These are phyloP conservation scores for Umbelopsis ramanniana DNA, from an alignment of 192 early-diverging fungal genomes.

Conservation along the genomic window DNA sequence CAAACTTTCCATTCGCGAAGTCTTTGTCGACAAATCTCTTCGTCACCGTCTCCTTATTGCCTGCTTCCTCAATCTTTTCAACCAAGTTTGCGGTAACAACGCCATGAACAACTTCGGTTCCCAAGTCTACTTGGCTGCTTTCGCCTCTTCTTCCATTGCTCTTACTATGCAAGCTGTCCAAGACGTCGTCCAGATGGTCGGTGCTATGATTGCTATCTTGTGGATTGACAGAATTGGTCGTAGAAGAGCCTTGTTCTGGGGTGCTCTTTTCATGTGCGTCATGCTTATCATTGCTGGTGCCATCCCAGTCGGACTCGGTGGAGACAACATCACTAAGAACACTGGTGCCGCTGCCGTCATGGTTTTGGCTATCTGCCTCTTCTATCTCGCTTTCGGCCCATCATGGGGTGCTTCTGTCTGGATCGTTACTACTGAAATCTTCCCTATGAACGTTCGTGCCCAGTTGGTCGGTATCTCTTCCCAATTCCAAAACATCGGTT, in stretches of 20 bases:
- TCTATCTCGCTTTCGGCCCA: conserved; percentile 66
- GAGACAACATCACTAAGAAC: conserved; percentile 18
- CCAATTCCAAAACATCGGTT: conserved; percentile 75
- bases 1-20: conserved; percentile 40
- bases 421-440: conserved; percentile 78
- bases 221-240: conserved; percentile 80
- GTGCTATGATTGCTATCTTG: conserved; percentile 79
- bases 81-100: conserved; percentile 74
- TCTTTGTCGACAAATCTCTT: conserved; percentile 28
- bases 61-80: conserved; percentile 57
- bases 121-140: conserved; percentile 51
- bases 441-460: conserved; percentile 71
- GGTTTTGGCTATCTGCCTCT: conserved; percentile 63
- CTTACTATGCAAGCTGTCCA: conserved; percentile 64
- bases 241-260: conserved; percentile 68
- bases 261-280: conserved; percentile 63
- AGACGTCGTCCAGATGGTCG: conserved; percentile 75
- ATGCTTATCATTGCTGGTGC: conserved; percentile 59
- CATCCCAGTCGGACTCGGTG: conserved; percentile 44
- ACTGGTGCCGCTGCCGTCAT: conserved; percentile 41
- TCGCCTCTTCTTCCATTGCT: conserved; percentile 42
- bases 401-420: conserved; percentile 84
- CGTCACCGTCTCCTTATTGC: conserved; percentile 50
- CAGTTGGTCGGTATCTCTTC: conserved; percentile 71
- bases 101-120: conserved; percentile 68